phyloP scores from a whole-genome alignment of 2,329 filamentous ascomycete genomes.

The Teratosphaeria destructans region DNA sequence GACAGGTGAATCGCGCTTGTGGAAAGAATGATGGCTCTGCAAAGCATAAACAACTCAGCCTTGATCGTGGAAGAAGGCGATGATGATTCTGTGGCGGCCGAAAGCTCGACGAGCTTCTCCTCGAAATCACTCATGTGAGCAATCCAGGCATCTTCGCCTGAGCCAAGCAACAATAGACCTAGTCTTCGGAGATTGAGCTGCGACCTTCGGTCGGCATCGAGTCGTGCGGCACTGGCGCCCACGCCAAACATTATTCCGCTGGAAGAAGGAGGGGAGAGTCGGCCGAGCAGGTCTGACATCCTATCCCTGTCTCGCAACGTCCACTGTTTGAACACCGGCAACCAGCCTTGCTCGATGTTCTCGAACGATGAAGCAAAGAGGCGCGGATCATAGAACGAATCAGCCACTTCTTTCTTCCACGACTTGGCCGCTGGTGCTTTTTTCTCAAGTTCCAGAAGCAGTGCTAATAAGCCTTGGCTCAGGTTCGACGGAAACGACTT shows the following conservation, averaged over 20 bases:
- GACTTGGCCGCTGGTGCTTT: slow-evolving; percentile 72
- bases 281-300: slow-evolving; percentile 66
- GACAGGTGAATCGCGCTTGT: slow-evolving; percentile 71
- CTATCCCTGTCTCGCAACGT: slow-evolving; percentile 76
- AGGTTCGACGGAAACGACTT: slow-evolving; percentile 82
- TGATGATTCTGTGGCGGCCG: slow-evolving; percentile 72
- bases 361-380: slow-evolving; percentile 65
- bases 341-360: slow-evolving; percentile 65
- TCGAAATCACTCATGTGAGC: slow-evolving; percentile 62
- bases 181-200: slow-evolving; percentile 82
- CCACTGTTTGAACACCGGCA: slow-evolving; percentile 77
- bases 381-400: slow-evolving; percentile 80
- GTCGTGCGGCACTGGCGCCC: slow-evolving; percentile 79
- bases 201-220: slow-evolving; percentile 90
- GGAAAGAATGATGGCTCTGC: slow-evolving; percentile 71
- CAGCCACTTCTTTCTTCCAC: slow-evolving; percentile 86
- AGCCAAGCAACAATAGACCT: slow-evolving; percentile 67
- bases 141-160: slow-evolving; percentile 68
- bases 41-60: slow-evolving; percentile 79
- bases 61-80: slow-evolving; percentile 85
- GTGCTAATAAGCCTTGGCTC: slow-evolving; percentile 55
- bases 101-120: slow-evolving; percentile 77
- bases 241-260: slow-evolving; percentile 99
- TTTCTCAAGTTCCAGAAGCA: slow-evolving; percentile 68
- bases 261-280: slow-evolving; percentile 74